phyloP scores from a whole-genome alignment of 139 green algal species.

The Spirogloea muscicola region DNA sequence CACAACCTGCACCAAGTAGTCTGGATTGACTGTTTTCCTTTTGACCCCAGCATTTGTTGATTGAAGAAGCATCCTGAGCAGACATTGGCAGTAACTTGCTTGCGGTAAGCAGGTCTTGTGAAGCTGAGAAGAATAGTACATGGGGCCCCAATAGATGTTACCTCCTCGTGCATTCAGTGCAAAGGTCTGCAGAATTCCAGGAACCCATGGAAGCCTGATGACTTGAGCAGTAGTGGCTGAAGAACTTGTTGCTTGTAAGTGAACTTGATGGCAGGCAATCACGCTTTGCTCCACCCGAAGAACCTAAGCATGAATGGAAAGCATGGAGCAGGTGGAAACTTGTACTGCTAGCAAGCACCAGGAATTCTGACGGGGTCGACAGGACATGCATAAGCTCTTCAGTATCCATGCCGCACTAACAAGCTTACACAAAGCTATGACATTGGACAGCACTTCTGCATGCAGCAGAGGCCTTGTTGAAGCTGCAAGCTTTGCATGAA shows the following conservation, averaged over 20 bases:
- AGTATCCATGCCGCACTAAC: too few relatives aligned
- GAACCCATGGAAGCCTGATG: background rate
- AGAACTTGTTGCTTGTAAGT: background rate
- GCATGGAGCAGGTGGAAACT: background rate
- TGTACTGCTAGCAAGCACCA: background rate
- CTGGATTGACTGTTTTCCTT: too few relatives aligned
- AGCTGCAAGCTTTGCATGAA: background rate
- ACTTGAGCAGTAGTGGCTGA: background rate
- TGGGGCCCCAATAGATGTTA: background rate
- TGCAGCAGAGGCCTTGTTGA: background rate
- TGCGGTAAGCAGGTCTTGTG: too few relatives aligned
- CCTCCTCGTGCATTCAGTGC: background rate
- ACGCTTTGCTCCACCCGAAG: background rate
- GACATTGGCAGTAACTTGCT: too few relatives aligned
- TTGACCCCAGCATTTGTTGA: too few relatives aligned
- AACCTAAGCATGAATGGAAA: background rate
- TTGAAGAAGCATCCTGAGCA: too few relatives aligned
- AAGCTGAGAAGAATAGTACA: background rate
- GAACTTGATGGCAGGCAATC: background rate
- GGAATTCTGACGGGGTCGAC: background rate
- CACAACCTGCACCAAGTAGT: constrained; percentile 1
- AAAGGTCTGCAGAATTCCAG: background rate
- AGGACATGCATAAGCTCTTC: background rate
- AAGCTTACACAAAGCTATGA: too few relatives aligned
- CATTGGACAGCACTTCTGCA: too few relatives aligned